These are phyloP conservation scores for Isatis lusitanica DNA, from an alignment of 441 rosid species.

Conservation along the genomic window DNA sequence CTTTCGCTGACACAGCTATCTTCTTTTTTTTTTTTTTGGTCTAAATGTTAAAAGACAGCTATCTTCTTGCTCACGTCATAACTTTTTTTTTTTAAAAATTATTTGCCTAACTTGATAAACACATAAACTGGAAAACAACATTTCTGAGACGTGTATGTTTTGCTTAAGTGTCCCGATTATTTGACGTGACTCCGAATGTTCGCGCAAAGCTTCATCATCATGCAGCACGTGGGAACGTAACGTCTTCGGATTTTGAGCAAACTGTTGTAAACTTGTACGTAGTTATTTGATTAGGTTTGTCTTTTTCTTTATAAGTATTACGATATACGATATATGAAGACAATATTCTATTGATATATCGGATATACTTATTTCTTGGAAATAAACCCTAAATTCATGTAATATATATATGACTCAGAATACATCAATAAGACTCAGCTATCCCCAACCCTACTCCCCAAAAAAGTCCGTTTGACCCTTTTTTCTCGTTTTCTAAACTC, in stretches of 20 bases:
- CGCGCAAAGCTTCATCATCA: slow-evolving; percentile 2
- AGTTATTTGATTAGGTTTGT: not conserved
- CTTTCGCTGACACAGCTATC: no score
- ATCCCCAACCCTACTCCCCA: no score
- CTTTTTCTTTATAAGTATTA: not conserved
- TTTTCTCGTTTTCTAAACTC: no score
- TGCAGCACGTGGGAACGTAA: slow-evolving; percentile 6
- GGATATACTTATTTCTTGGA: no score
- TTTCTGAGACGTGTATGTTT: slow-evolving; percentile 22
- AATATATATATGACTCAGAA: no score
- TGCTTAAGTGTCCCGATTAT: not conserved
- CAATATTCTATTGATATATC: no score
- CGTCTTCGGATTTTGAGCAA: slow-evolving; percentile 10
- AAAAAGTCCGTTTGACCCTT: no score
- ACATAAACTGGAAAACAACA: not conserved
- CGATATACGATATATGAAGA: no score
- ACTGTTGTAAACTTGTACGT: not conserved
- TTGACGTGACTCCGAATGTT: not conserved
- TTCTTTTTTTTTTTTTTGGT: no score
- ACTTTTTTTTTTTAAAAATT: not conserved
- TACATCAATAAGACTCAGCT: no score
- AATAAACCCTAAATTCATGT: no score
- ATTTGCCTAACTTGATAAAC: slow-evolving; percentile 21
- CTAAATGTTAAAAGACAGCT: no score
- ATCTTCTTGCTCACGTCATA: slow-evolving; percentile 20